Percentiles rank a stretch among this genome's conserved stretches.
Evolutionary conservation across 148 eudicot genomes (phyloP).

Genomic region (Arctostaphylos glauca): DNA sequence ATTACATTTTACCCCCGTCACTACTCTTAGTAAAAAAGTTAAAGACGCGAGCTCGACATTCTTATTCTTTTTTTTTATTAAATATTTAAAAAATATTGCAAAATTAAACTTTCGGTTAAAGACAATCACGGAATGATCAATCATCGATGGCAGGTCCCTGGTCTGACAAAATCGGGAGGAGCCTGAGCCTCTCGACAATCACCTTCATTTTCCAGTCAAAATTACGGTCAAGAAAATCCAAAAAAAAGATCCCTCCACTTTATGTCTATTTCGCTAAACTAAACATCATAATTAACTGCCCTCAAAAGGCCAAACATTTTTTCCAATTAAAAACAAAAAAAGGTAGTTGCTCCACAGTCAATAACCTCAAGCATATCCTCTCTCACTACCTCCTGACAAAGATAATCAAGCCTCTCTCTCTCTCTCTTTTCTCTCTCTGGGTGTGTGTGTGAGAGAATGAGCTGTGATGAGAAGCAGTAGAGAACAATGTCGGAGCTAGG

Average conservation of each 20-base stretch:
- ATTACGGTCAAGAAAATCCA: background rate
- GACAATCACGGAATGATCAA: no score
- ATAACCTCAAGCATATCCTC: background rate
- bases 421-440: background rate
- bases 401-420: background rate
- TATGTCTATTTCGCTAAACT: background rate
- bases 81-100: no score
- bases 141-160: background rate
- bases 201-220: background rate
- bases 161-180: background rate
- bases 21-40: no score
- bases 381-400: background rate
- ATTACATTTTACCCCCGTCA: no score
- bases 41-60: no score
- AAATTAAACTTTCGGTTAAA: no score
- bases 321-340: background rate
- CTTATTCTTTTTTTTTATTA: no score
- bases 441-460: background rate
- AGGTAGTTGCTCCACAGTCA: background rate
- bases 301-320: background rate
- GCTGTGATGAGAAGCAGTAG: conserved; percentile 10
- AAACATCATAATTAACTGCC: background rate
- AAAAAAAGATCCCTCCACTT: background rate
- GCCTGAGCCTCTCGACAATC: background rate
- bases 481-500: conserved; percentile 46